phyloP scores from a whole-genome alignment of 108 stramenopile species.

The Nitzschia putrida region DNA sequence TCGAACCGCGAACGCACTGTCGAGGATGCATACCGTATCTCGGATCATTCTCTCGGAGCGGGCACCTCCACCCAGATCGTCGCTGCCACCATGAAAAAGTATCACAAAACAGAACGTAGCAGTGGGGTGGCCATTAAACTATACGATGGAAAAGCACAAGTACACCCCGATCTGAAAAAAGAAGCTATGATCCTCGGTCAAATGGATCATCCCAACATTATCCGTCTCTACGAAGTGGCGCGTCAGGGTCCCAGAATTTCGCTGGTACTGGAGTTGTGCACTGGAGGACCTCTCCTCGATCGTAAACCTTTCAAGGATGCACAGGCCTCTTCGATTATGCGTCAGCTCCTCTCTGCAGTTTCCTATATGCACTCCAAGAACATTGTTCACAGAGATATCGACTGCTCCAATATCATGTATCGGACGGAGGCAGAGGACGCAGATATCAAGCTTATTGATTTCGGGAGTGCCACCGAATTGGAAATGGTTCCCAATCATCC shows the following conservation, averaged over 20 bases:
- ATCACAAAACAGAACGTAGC: slow-evolving; percentile 28
- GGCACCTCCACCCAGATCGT: slow-evolving; percentile 25
- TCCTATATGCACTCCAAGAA: slow-evolving; percentile 81
- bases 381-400: slow-evolving; percentile 90
- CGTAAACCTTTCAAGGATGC: slow-evolving; percentile 79
- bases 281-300: slow-evolving; percentile 83
- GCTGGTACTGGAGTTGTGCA: slow-evolving; percentile 72
- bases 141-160: slow-evolving; percentile 38
- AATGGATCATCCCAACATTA: slow-evolving; percentile 90
- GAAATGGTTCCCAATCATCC: slow-evolving; percentile 28
- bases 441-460: slow-evolving; percentile 88
- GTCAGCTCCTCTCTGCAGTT: slow-evolving; percentile 57
- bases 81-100: slow-evolving; percentile 23
- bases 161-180: slow-evolving; percentile 72
- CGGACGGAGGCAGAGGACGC: slow-evolving; percentile 45
- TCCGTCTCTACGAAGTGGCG: slow-evolving; percentile 78
- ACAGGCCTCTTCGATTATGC: slow-evolving; percentile 59
- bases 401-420: slow-evolving; percentile 88
- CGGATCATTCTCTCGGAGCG: slow-evolving; percentile 3
- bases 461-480: slow-evolving; percentile 68
- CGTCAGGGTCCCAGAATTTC: slow-evolving; percentile 57
- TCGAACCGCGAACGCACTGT: slow-evolving; percentile 6
- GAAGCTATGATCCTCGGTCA: slow-evolving; percentile 73
- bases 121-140: slow-evolving; percentile 42
- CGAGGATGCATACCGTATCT: slow-evolving; percentile 32